phyloP scores from a whole-genome alignment of 345 rosid species.

The Camelina sativa region DNA sequence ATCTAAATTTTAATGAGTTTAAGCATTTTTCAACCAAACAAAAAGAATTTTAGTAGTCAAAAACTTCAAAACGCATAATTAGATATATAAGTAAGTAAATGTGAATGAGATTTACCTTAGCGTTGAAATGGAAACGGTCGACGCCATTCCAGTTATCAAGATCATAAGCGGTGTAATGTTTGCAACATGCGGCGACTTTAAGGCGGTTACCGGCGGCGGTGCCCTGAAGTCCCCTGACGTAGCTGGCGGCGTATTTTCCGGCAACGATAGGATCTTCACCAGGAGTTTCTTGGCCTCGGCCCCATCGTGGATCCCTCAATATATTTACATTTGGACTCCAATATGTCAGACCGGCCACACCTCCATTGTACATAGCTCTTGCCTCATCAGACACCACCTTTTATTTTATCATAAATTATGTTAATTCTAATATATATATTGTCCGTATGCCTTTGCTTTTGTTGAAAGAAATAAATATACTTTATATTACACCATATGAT shows the following conservation, averaged over 20 bases:
- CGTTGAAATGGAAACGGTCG: conserved; percentile 88
- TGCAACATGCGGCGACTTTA: conserved; percentile 97
- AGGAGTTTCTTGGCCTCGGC: conserved; percentile 90
- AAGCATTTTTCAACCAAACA: not conserved
- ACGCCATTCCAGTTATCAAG: conserved; percentile 94
- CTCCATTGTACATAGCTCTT: conserved; percentile 81
- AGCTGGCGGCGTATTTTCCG: conserved; percentile 74
- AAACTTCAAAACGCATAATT: not conserved
- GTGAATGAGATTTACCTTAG: conserved; percentile 53
- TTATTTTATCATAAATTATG: not conserved
- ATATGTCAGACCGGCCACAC: conserved; percentile 67
- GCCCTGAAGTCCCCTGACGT: conserved; percentile 82
- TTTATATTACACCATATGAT: conserved; percentile 16
- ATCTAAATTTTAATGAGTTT: conserved; percentile 3
- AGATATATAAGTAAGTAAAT: not conserved
- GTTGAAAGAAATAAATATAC: conserved; percentile 14
- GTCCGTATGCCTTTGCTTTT: conserved; percentile 20
- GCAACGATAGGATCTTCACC: conserved; percentile 88
- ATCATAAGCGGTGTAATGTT: conserved; percentile 96
- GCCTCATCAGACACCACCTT: conserved; percentile 85
- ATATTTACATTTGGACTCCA: conserved; percentile 91
- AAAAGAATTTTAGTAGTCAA: not conserved
- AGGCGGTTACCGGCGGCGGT: conserved; percentile 54
- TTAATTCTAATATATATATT: not conserved
- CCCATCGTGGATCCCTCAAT: conserved; percentile 90